phyloP scores from a whole-genome alignment of 2,329 filamentous ascomycete genomes.

The Byssoonygena ceratinophila region DNA sequence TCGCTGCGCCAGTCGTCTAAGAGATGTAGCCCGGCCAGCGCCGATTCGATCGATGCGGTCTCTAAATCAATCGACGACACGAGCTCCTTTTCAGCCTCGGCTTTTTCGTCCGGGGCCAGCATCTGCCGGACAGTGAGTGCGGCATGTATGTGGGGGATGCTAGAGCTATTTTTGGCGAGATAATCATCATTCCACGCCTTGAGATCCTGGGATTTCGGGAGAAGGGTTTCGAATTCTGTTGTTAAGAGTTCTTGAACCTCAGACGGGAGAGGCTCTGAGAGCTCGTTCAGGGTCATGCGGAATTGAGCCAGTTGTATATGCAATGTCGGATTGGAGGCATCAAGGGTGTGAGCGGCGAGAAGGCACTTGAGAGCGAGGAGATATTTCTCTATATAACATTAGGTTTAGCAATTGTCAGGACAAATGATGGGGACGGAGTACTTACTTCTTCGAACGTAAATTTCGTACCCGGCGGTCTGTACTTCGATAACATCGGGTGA shows the following conservation, averaged over 20 bases:
- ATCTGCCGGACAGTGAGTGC: slow-evolving; percentile 50
- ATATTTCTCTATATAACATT: slow-evolving; percentile 69
- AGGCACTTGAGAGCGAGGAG: slow-evolving; percentile 79
- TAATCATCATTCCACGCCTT: slow-evolving; percentile 58
- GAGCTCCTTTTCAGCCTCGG: slow-evolving; percentile 53
- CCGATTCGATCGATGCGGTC: slow-evolving; percentile 46
- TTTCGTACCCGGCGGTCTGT: slow-evolving; percentile 80
- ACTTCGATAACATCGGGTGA: slow-evolving; percentile 70
- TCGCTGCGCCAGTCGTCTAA: slow-evolving; percentile 44
- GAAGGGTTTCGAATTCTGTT: slow-evolving; percentile 53
- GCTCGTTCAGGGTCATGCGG: slow-evolving; percentile 49
- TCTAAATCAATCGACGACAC: slow-evolving; percentile 46
- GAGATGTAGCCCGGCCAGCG: slow-evolving; percentile 44
- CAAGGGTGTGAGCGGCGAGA: slow-evolving; percentile 58
- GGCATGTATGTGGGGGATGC: slow-evolving; percentile 52
- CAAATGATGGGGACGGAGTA: slow-evolving; percentile 1
- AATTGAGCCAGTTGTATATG: slow-evolving; percentile 65
- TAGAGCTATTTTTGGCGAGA: slow-evolving; percentile 51
- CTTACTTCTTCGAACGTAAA: slow-evolving; percentile 75
- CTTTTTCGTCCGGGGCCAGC: slow-evolving; percentile 48
- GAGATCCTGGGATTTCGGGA: slow-evolving; percentile 48
- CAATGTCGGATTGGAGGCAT: slow-evolving; percentile 59
- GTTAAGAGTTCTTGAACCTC: slow-evolving; percentile 61
- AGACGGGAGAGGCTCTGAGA: slow-evolving; percentile 50
- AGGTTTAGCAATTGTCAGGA: background rate